Evolutionary conservation across 352 stramenopile genomes (phyloP), one percentile per base, ranked within the genome.

Genomic region (Globisporangium nagaii): DNA sequence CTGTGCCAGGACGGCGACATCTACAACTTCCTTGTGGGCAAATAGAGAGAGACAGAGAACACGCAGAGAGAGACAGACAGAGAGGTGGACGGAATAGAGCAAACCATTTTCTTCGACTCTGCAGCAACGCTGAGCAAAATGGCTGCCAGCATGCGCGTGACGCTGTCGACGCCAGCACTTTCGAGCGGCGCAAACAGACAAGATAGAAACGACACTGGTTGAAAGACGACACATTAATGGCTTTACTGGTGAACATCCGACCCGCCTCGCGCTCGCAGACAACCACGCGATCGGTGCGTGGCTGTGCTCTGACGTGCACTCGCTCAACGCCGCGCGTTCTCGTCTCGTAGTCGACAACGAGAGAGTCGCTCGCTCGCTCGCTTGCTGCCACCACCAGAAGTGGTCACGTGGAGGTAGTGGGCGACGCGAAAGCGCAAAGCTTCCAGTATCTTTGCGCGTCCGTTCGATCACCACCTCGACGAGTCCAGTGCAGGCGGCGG

Each of bases 1-100:
- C 70, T 98, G 46, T 96, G 98, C 45, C 80, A 98, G 65, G 96
- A 99, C 63, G 96, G 96, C 46, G 97, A 99, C 73, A 92, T 99
- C 30, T 98, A 99, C 62, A 88, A 99, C 54, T 99, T 99, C 73
- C 76, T 93, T 30, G 76, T 95, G 17, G 62, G 81, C 63, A 78
- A 84, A 65, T 88, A 81, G 60, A 63, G n/a, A 48, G 5, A 44
- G 27, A 30, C 10, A 36, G 31, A 31, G 2, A 20, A 28, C 11
- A 47, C 13, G 12, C 24, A 31, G 32, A 48, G 24, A 13, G 34
- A 34, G 3, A 28, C 25, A n/a, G n/a, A n/a, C n/a, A n/a, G n/a
- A n/a, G n/a, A n/a, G n/a, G n/a, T n/a, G n/a, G n/a, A n/a, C n/a
- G n/a, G n/a, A n/a, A n/a, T n/a, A n/a, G n/a, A n/a, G n/a, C n/a